These are phyloP conservation scores for Xylariaceae sp. DNA, from an alignment of 2,329 filamentous ascomycete genomes.

Conservation along the genomic window DNA sequence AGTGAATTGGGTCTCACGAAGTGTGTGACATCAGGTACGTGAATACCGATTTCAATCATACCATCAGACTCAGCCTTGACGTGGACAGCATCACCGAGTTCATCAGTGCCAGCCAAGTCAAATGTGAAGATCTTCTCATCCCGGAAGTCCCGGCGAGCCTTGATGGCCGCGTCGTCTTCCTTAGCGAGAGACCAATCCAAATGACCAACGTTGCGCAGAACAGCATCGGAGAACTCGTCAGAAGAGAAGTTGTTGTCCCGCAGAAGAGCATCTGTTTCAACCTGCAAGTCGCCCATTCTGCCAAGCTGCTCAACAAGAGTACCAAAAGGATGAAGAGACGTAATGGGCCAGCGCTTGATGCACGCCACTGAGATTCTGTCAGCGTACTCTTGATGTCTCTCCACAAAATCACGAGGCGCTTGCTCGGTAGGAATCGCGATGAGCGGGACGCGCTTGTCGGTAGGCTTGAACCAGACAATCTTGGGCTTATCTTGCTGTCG, in stretches of 20 bases:
- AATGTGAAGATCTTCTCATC: slow-evolving; percentile 86
- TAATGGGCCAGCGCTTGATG: slow-evolving; percentile 99
- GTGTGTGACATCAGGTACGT: slow-evolving; percentile 91
- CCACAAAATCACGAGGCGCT: slow-evolving; percentile 93
- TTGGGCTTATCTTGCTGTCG: slow-evolving; percentile 95
- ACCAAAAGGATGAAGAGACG: slow-evolving; percentile 96
- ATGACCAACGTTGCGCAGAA: slow-evolving; percentile 84
- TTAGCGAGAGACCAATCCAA: slow-evolving; percentile 85
- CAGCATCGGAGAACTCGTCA: slow-evolving; percentile 95
- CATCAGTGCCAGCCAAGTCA: slow-evolving; percentile 79
- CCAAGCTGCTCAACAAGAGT: slow-evolving; percentile 96
- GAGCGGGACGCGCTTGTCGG: slow-evolving; percentile 94
- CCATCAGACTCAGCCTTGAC: slow-evolving; percentile 79
- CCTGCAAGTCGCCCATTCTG: slow-evolving; percentile 93
- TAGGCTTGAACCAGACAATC: slow-evolving; percentile 99
- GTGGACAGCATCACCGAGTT: slow-evolving; percentile 89
- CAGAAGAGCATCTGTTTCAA: slow-evolving; percentile 93
- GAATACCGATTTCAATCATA: slow-evolving; percentile 88
- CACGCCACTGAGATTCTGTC: slow-evolving; percentile 98
- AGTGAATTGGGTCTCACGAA: slow-evolving; percentile 96
- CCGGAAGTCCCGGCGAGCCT: slow-evolving; percentile 82
- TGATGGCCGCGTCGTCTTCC: slow-evolving; percentile 70
- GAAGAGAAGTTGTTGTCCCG: slow-evolving; percentile 98
- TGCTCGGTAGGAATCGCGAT: slow-evolving; percentile 99
- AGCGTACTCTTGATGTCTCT: slow-evolving; percentile 96